Conservation (phyloP, 2,329 filamentous ascomycete genomes). For the Fusarium pseudograminearum region DNA sequence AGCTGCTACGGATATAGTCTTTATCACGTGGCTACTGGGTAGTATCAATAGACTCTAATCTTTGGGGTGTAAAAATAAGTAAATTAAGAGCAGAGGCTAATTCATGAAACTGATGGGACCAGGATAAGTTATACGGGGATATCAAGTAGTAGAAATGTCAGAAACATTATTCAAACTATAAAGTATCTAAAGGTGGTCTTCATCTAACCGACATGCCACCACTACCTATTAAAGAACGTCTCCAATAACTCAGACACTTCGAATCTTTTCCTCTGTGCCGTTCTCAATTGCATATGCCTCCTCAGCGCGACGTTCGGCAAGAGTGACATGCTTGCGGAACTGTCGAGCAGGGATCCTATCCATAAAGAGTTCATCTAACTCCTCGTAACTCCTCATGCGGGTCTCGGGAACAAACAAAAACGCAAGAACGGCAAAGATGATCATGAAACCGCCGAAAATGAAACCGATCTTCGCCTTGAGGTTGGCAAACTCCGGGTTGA, state of each 20-base stretch:
- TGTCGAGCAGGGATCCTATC: slow-evolving; percentile 42
- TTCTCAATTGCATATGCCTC: slow-evolving; percentile 42
- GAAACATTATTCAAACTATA: not conserved
- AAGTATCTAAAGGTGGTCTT: not conserved
- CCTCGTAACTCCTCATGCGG: slow-evolving; percentile 44
- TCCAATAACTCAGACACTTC: not conserved
- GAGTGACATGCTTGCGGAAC: slow-evolving; percentile 42
- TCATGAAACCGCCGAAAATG: slow-evolving; percentile 54
- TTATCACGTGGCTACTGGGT: no score
- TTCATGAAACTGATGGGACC: no score
- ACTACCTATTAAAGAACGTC: fast-evolving
- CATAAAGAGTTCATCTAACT: slow-evolving; percentile 49
- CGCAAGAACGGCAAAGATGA: slow-evolving; percentile 52
- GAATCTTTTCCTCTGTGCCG: not conserved
- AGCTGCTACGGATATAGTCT: not conserved
- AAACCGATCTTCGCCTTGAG: slow-evolving; percentile 58
- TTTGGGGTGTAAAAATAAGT: no score
- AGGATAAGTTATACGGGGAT: no score
- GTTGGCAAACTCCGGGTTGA: slow-evolving; percentile 51
- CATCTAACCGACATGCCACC: fast-evolving
- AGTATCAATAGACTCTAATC: fast-evolving
- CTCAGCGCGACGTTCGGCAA: slow-evolving; percentile 42
- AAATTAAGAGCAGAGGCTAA: no score
- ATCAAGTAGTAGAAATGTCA: not conserved
- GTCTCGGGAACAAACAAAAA: slow-evolving; percentile 65